Evolutionary conservation across 441 rosid genomes (phyloP), one percentile per base, ranked within the genome.

Genomic region (Adansonia gregorii): DNA sequence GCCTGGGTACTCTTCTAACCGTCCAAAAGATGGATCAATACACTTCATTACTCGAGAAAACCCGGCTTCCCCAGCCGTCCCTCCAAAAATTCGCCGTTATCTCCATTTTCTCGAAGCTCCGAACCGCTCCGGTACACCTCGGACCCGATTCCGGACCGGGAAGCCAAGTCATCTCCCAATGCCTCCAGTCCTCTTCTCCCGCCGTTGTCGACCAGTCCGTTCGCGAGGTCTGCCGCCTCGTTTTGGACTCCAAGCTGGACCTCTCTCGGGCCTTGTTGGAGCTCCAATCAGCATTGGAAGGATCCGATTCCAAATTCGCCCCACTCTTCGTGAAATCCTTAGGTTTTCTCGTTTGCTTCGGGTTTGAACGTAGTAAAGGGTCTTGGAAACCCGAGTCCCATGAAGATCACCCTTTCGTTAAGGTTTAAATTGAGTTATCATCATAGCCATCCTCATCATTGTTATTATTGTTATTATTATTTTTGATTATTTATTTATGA

Each of bases 251-350:
- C 55, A 84, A 72, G 67, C 52, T 89, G 67, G 88, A 91, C 69
- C 73, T 88, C 69, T 79, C 94, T 55, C 84, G 83, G 66, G 92
- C 89, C 1, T 79, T 93, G 77, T 27, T 90, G 78, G 97, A 92
- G 86, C 94, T 93, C 66, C 99, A 89, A 78, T 91, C 97, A 12
- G 87, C 98, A 12, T 91, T 93, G 74, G 96, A 93, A 85, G 97
- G 88, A 24, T 84, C 93, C 74, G 88, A 88, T 55, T 65, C 89
- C 22, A 90, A 87, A 49, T 85, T 88, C 55, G 90, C 86, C 14
- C 70, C 80, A 1, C 66, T 95, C 2, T 88, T 90, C 45, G 94
- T 93, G 71, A 95, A 92, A 73, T 93, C 90, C 1, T 76, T 95
- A 51, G 97, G 94, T 45, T 87, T 85, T 76, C 82, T 95, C 56